Base-by-base conservation (phyloP, 1,139 yeast genomes). In the Saccharomycopsis hybrid region DNA sequence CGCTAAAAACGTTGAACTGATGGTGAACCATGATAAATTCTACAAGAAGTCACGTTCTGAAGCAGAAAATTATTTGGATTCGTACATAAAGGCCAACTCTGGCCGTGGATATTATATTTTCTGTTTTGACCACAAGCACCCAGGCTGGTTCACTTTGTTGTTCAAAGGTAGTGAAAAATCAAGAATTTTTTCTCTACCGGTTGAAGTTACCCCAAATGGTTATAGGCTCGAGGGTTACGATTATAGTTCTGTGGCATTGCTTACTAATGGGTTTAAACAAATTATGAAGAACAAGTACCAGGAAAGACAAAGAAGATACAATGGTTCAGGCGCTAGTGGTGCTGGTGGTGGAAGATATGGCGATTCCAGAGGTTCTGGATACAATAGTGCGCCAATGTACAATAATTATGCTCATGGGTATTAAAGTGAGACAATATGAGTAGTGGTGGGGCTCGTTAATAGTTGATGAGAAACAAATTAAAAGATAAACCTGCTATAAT, bases 201-300 rank as follows among this genome's bases (percentile, higher is more conserved):
- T 92, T 40, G 85, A 82, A 66, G 88, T 89, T 9, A 83, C 85
- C 50, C 89, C 94, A 36, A 84, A 83, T 56, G 97, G 97, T 4
- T 92, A 79, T 63, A 81, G 80, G 60, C 73, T 92, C 64, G 81
- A 82, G 64, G 84, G 84, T 30, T 85, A 85, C 63, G 78, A 81
- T 30, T 92, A 90, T 64, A 92, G 96, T 28, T 89, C 85, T 63
- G 88, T 92, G 74, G 80, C 80, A 55, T 80, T 86, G 56, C 74
- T 92, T 60, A 86, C 96, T 70, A 92, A 92, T 62, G 99, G 98
- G 25, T 94, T 92, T 78, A 92, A 92, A 72, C 76, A 76, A 46
- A 62, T 70, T 49, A 56, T 70, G 52, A 69, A 66, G 54, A 59
- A 57, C 44, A 58, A 54, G 38, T 32, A 18, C 29, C 40, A 35